Evolutionary conservation across 1,139 yeast species (phyloP), one percentile per base, ranked within the genome.

Genomic region (Sugiyamaella neomexicana): DNA sequence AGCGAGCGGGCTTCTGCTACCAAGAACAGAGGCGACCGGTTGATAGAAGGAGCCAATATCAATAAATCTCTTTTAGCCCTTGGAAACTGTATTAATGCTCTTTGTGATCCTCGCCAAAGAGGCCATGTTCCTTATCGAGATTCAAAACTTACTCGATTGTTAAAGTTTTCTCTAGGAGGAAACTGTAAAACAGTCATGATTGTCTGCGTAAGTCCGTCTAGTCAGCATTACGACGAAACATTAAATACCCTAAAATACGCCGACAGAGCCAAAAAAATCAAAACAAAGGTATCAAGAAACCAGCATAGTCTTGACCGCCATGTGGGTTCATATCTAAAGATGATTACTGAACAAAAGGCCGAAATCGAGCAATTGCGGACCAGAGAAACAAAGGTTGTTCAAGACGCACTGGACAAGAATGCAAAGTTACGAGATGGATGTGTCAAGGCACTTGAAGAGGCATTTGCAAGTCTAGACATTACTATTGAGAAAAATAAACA

Each of bases 111-210:
- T 1, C 73, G 84, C 56, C 50, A 46, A 20, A 72, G 81, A 52
- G 79, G 82, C 58, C 97, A 91, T 71, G 81, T 93, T 10, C 98
- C 98, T 0, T 91, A 88, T 69, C 73, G 98, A 61, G 96, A 91
- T 68, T 89, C 96, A 5, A 90, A 90, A 64, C 75, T 91, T 52
- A 91, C 98, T 0, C 73, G 98, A 60, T 73, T 91, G 51, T 77
- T 91, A 54, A 89, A 90, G 66, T 89, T 88, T 67, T 89, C 97
- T 0, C 75, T 91, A n/a, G 97, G 97, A 3, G 97, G 97, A 0
- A 89, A 89, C 67, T 90, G 97, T 71, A 86, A 88, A 68, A 91
- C 98, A 0, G 93, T 89, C 4, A 91, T 91, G 97, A 89, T 91
- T 62, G 97, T 90, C 0, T 91, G 97, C 71, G 81, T 91, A 2